Evolutionary conservation across 495 filamentous ascomycete species (phyloP).

Genomic region (Clavariopsis aquatica): DNA sequence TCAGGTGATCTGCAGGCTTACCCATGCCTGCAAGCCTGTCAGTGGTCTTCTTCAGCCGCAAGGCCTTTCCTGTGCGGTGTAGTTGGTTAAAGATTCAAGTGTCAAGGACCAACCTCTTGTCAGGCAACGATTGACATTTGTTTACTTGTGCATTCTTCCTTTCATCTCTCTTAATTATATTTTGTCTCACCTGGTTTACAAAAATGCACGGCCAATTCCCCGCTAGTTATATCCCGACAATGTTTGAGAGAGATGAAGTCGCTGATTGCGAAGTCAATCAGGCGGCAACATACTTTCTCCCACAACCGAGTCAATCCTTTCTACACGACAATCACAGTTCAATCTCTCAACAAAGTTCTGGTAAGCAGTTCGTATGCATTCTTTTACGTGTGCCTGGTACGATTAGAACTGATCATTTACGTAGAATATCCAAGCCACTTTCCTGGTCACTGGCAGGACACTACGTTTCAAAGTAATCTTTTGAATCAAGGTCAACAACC

Average conservation of each 20-base stretch:
- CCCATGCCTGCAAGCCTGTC: conserved; percentile 14
- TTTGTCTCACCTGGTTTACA: not conserved
- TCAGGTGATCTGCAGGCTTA: conserved; percentile 27
- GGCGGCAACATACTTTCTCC: not conserved
- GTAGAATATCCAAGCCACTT: not conserved
- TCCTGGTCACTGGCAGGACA: not conserved
- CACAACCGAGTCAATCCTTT: not conserved
- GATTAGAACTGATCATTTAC: not conserved
- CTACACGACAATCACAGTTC: not conserved
- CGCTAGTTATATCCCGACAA: not conserved
- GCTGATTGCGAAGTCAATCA: not conserved
- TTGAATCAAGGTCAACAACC: not conserved
- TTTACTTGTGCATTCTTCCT: not conserved
- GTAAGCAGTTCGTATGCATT: not conserved
- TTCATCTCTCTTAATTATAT: not conserved
- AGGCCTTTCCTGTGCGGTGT: not conserved
- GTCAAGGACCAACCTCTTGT: not conserved
- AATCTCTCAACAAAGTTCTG: not conserved
- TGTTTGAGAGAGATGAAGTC: not conserved
- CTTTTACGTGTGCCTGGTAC: not conserved
- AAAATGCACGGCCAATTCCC: not conserved
- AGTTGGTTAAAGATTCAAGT: not conserved
- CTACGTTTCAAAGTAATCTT: not conserved
- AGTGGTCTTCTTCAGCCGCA: not conserved
- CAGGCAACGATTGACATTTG: not conserved